Evolutionary conservation across 441 rosid species (phyloP).

Genomic region (Mallotus repandus): DNA sequence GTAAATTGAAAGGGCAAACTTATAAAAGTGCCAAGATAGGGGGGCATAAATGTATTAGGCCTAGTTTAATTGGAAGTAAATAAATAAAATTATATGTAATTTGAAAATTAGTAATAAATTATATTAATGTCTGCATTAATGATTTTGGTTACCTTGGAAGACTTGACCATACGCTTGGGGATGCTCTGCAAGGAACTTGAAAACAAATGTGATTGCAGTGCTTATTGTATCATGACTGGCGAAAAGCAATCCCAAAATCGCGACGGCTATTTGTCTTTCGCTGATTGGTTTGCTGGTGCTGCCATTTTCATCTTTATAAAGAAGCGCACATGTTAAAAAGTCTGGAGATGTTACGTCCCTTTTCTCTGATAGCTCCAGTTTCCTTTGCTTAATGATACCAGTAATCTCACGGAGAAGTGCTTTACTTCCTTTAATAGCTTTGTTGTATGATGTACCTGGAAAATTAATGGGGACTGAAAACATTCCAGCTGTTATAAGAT

Average conservation of each 20-base stretch:
- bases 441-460: neutral
- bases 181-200: slow-evolving; percentile 32
- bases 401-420: neutral
- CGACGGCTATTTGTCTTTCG: neutral
- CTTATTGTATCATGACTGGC: slow-evolving; percentile 33
- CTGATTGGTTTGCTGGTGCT: too few species aligned
- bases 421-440: neutral
- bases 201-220: slow-evolving; percentile 26
- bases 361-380: slow-evolving; percentile 10
- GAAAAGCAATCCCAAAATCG: slow-evolving; percentile 26
- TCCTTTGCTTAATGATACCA: slow-evolving; percentile 18
- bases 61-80: too few species aligned
- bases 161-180: slow-evolving; percentile 30
- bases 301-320: slow-evolving; percentile 5
- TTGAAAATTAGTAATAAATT: too few species aligned
- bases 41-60: too few species aligned
- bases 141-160: slow-evolving; percentile 12
- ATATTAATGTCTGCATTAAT: too few species aligned
- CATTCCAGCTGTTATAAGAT: neutral
- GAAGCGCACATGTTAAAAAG: slow-evolving; percentile 20
- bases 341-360: neutral
- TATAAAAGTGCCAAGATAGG: too few species aligned
- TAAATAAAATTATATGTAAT: too few species aligned
- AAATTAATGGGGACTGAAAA: neutral
- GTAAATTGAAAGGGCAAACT: too few species aligned